These are phyloP conservation scores for Litsea cubeba DNA, from an alignment of 164 flowering plant species.

Conservation along the genomic window DNA sequence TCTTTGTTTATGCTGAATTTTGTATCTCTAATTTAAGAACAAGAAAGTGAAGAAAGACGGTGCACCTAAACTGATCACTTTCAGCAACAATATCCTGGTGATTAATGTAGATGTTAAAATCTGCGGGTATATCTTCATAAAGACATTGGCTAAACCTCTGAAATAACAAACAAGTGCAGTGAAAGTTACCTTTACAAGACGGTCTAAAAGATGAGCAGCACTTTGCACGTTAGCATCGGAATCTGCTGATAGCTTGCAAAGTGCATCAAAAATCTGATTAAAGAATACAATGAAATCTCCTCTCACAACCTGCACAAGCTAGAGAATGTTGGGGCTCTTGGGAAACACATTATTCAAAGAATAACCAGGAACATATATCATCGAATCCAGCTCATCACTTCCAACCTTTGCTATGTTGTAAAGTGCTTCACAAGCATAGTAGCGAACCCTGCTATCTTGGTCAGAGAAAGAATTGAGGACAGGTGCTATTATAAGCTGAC, in stretches of 20 bases:
- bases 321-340: not conserved
- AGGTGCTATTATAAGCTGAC: slow-evolving; percentile 93
- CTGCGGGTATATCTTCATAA: not conserved
- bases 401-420: slow-evolving; percentile 98
- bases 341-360: too few relatives aligned
- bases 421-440: slow-evolving; percentile 98
- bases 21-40: slow-evolving; percentile 4
- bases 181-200: slow-evolving; percentile 81
- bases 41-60: slow-evolving; percentile 4
- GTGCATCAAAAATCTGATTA: slow-evolving; percentile 92
- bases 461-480: slow-evolving; percentile 85
- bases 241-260: slow-evolving; percentile 95
- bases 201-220: slow-evolving; percentile 98
- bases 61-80: slow-evolving; percentile 96
- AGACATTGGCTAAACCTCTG: not conserved
- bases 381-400: not conserved
- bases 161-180: not conserved
- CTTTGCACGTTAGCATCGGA: slow-evolving; percentile 97
- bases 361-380: too few relatives aligned
- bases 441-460: slow-evolving; percentile 97
- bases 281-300: slow-evolving; percentile 95
- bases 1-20: not conserved
- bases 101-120: slow-evolving; percentile 6
- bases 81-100: slow-evolving; percentile 97
- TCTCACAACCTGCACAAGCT: slow-evolving; percentile 75